phyloP scores from a whole-genome alignment of 805 yeast genomes.

The Hanseniaspora guilliermondii region DNA sequence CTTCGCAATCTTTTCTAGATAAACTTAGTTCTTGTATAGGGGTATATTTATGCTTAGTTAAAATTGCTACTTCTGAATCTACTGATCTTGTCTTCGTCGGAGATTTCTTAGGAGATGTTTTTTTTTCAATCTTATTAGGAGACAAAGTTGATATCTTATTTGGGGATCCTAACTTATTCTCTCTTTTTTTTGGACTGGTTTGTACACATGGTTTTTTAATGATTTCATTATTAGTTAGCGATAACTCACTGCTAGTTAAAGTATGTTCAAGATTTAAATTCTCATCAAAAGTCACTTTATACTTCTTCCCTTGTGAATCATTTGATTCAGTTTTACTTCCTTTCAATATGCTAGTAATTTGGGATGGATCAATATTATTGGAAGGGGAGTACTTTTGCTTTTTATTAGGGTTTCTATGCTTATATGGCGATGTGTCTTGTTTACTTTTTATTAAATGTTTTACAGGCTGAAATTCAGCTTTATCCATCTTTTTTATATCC shows the following conservation, averaged over 20 bases:
- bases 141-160: background rate
- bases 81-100: background rate
- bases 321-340: background rate
- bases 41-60: background rate
- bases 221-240: background rate
- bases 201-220: background rate
- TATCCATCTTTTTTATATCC: background rate
- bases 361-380: background rate
- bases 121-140: background rate
- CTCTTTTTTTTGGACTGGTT: background rate
- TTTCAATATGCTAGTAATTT: slow-evolving; percentile 2
- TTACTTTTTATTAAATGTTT: background rate
- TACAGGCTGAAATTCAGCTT: background rate
- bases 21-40: background rate
- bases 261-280: slow-evolving; percentile 8
- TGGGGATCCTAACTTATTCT: background rate
- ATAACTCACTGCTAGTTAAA: slow-evolving; percentile 2
- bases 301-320: background rate
- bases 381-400: slow-evolving; percentile 2
- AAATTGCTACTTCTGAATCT: background rate
- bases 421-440: background rate
- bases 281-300: slow-evolving; percentile 5
- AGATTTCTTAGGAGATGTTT: background rate
- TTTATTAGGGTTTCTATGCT: background rate
- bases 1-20: background rate